Percentiles rank a stretch among this genome's conserved stretches.
Conservation (phyloP, 768 basidiomycete species). For the Leccinum variicolor region DNA sequence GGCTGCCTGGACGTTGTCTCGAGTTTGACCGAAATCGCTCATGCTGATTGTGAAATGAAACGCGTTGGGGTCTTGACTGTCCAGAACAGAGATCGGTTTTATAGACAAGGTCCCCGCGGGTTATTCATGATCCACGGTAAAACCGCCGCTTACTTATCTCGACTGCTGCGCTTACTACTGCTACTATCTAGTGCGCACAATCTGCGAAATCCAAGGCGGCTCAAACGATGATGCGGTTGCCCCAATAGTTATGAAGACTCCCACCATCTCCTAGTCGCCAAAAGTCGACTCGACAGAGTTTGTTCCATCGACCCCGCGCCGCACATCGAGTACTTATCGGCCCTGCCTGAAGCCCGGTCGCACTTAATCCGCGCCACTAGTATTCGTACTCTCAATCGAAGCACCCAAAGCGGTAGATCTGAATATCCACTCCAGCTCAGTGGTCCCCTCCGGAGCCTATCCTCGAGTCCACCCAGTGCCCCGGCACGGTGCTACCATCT, state of each 20-base stretch:
- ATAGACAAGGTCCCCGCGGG: not conserved
- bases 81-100: not conserved
- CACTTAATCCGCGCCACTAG: not conserved
- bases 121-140: not conserved
- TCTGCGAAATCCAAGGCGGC: not conserved
- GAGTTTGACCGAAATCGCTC: conserved; percentile 9
- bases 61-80: not conserved
- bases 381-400: not conserved
- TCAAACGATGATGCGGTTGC: not conserved
- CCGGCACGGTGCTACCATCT: not conserved
- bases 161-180: not conserved
- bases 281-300: not conserved
- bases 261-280: not conserved
- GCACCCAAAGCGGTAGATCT: not conserved
- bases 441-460: not conserved
- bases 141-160: not conserved
- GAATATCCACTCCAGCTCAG: not conserved
- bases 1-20: conserved; percentile 20
- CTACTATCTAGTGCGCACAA: not conserved
- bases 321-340: not conserved
- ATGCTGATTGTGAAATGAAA: conserved; percentile 4
- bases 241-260: not conserved
- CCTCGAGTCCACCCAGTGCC: not conserved
- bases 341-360: too few species aligned
- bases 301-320: not conserved